Evolutionary conservation across 2,329 filamentous ascomycete species (phyloP), one percentile per base, ranked within the genome.

Genomic region (Fusarium nisikadoi): DNA sequence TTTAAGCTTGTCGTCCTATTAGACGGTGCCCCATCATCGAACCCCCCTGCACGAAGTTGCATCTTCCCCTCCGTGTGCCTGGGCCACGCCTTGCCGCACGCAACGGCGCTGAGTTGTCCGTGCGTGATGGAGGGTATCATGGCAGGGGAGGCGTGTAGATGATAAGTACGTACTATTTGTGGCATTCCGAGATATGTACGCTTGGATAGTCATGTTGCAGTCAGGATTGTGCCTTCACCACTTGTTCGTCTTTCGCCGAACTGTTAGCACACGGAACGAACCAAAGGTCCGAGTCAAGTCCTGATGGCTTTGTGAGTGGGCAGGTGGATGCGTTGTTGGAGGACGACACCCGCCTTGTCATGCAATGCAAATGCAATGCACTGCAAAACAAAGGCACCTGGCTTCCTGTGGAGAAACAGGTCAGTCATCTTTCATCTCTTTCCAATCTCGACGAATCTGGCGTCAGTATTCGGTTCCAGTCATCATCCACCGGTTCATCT

Each of bases 21-120:
- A 80, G 77, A 81, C 69, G 69, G 71, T 83, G 83, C 83, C 83
- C 82, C 82, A 83, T 84, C 83, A 84, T 81, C 82, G 80, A 76
- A 47, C 60, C 71, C 71, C 71, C 71, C 59, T 74, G 71, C 61
- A 68, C 67, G 55, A 38, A 61, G 70, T 65, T 31, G 60, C 56
- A 70, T 72, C 59, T 59, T 54, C 56, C 70, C 72, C 65, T 67
- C 70, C 61, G 61, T 72, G 71, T 74, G 71, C 71, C 71, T 73
- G 71, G 71, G 68, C 71, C 71, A 74, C 67, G 68, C 67, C 68
- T 65, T 73, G 59, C 58, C 71, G 70, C 70, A 68, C 63, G 52
- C 62, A 69, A 74, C 68, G 63, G 58, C 70, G 66, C 69, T 79
- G 78, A 78, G 78, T 79, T 79, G 78, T 79, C 76, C 70, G 68